These are phyloP conservation scores for Pseudogymnoascus sp. DNA, from an alignment of 2,329 filamentous ascomycete species.

Conservation along the genomic window DNA sequence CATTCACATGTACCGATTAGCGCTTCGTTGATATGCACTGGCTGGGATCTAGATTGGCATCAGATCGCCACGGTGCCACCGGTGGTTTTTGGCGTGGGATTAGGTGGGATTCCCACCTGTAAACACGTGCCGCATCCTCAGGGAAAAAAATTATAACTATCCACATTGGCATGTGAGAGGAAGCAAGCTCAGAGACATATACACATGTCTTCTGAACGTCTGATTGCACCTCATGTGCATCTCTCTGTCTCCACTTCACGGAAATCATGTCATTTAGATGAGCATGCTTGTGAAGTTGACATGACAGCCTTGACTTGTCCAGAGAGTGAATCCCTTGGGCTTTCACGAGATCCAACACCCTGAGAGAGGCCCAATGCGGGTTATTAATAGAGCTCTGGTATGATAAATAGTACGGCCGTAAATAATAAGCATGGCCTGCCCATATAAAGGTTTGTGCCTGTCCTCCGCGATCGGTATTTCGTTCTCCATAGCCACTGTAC, in stretches of 20 bases:
- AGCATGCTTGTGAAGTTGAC: not conserved
- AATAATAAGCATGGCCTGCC: not conserved
- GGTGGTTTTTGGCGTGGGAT: not conserved
- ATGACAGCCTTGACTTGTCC: not conserved
- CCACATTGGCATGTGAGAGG: slow-evolving; percentile 6
- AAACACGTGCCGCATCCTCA: not conserved
- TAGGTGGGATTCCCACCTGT: not conserved
- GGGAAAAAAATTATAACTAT: not conserved
- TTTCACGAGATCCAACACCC: not conserved
- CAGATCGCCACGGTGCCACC: not conserved
- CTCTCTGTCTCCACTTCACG: not conserved
- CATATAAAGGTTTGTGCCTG: not conserved
- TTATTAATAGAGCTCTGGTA: not conserved
- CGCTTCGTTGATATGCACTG: not conserved
- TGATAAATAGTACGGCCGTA: not conserved
- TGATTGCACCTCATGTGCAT: not conserved
- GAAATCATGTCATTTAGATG: slow-evolving; percentile 8
- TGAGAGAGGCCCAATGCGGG: not conserved
- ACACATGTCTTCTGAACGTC: not conserved
- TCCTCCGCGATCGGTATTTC: not conserved
- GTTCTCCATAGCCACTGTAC: not conserved
- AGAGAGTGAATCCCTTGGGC: not conserved
- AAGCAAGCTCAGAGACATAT: not conserved
- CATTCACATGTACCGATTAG: slow-evolving; percentile 1
- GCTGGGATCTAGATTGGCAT: not conserved